Conservation (phyloP, 495 filamentous ascomycete genomes). For the Delitschia confertaspora region DNA sequence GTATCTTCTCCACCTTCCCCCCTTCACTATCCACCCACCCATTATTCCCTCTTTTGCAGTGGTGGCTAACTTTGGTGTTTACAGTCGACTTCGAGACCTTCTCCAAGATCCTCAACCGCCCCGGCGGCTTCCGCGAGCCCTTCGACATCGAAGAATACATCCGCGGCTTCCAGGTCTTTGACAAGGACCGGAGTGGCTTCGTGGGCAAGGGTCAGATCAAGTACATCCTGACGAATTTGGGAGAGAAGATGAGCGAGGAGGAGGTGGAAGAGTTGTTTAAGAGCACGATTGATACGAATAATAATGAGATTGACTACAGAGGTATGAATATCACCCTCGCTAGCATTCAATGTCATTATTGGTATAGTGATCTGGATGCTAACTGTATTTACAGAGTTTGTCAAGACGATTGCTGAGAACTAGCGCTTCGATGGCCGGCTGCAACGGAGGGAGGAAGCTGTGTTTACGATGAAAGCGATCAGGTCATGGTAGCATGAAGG, state of each 20-base stretch:
- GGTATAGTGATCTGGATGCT: too few relatives aligned
- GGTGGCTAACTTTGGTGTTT: not conserved
- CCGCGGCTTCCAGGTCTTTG: slow-evolving; percentile 96
- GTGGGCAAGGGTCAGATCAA: slow-evolving; percentile 94
- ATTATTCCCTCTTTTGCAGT: not conserved
- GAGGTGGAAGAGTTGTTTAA: slow-evolving; percentile 98
- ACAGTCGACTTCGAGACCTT: slow-evolving; percentile 97
- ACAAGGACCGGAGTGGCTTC: slow-evolving; percentile 97
- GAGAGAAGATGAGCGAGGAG: slow-evolving; percentile 97
- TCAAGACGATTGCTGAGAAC: slow-evolving; percentile 24
- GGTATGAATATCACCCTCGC: slow-evolving; percentile 40
- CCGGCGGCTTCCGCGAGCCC: slow-evolving; percentile 94
- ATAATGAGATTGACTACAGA: slow-evolving; percentile 92
- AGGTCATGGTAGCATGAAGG: too few relatives aligned
- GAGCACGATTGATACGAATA: slow-evolving; percentile 78
- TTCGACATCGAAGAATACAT: slow-evolving; percentile 97
- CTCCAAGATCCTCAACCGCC: slow-evolving; percentile 88
- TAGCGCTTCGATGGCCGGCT: too few relatives aligned
- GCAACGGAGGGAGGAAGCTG: too few relatives aligned
- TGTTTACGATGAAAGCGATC: too few relatives aligned
- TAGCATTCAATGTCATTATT: too few relatives aligned
- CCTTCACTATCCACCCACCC: not conserved
- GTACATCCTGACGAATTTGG: slow-evolving; percentile 92
- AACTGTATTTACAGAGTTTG: slow-evolving; percentile 21
- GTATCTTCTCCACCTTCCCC: slow-evolving; percentile 30